Evolutionary conservation across 345 rosid genomes (phyloP), one percentile per base, ranked within the genome.

Genomic region (Rhodomyrtus tomentosa): DNA sequence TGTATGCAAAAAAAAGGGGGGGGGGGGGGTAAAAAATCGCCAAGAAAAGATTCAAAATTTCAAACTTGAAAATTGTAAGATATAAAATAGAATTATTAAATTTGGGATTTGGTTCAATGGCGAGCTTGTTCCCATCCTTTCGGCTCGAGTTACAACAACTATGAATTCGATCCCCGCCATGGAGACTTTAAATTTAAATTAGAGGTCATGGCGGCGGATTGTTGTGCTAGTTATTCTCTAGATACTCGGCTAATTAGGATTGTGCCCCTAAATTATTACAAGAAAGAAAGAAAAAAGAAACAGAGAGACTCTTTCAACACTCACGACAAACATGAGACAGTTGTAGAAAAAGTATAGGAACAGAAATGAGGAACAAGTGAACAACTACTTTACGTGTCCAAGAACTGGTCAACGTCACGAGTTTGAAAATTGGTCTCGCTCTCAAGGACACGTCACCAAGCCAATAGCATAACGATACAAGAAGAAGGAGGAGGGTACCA

Each of bases 171-270:
- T 56, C 12, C 68, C n/a, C 7, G 6, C 16, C 16, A n/a, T 2
- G 16, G 16, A 32, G 68, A 56, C 7, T 16, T 5, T 56, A n/a
- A 3, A 56, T 56, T 25, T 56, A n/a, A 59, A 59, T 20, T 5
- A 2, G 38, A 0, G 4, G 0, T 27, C 29, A 0, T 2, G 4
- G n/a, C 1, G 72, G 18, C 15, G 4, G 20, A 59, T 59, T 59
- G 5, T 7, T 7, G 40, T 59, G 73, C 21, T 27, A 29, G 29
- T 29, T 59, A 20, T 10, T 2, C 7, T 59, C 38, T 59, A 27
- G 2, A 29, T 14, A 16, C 2, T 6, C 0, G 21, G 54, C 21
- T 51, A 51, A 51, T 51, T 51, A 51, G 21, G 21, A 15, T 16
- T 7, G 54, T 51, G 21, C 7, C 20, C 21, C 54, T 51, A 18